Evolutionary conservation across 257 asterid genomes (phyloP).

Genomic region (Dorcoceras hygrometricum): DNA sequence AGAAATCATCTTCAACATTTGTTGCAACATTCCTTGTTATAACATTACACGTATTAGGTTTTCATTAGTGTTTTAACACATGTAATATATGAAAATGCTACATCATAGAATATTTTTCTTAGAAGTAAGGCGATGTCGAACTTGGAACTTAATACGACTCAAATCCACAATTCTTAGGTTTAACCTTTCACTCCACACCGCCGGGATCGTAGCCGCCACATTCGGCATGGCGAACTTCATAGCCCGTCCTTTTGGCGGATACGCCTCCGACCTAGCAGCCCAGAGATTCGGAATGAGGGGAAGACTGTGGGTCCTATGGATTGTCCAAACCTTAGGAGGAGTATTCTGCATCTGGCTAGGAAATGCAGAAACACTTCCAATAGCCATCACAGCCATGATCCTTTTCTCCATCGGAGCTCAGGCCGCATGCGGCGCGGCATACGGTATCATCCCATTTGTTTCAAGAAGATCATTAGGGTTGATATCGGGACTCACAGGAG

Average conservation of each 20-base stretch:
- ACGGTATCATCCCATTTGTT: constrained; percentile 43
- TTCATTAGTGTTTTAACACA: no score
- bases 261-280: constrained; percentile 38
- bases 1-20: no score
- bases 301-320: constrained; percentile 42
- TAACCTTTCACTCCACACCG: constrained; percentile 39
- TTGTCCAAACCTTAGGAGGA: constrained; percentile 40
- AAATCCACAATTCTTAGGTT: constrained; percentile 27
- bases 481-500: constrained; percentile 44
- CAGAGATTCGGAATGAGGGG: constrained; percentile 46
- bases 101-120: no score
- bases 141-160: neutral
- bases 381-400: constrained; percentile 38
- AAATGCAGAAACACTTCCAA: constrained; percentile 29
- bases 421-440: constrained; percentile 51
- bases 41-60: no score
- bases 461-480: constrained; percentile 45
- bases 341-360: constrained; percentile 40
- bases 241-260: constrained; percentile 46
- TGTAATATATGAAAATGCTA: no score
- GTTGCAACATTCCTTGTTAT: no score
- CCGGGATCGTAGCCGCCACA: constrained; percentile 43
- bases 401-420: constrained; percentile 44
- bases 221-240: constrained; percentile 44
- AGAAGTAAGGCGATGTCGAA: no score